Conservation (phyloP, 805 yeast species). For the Cyberlindnera saturnus region DNA sequence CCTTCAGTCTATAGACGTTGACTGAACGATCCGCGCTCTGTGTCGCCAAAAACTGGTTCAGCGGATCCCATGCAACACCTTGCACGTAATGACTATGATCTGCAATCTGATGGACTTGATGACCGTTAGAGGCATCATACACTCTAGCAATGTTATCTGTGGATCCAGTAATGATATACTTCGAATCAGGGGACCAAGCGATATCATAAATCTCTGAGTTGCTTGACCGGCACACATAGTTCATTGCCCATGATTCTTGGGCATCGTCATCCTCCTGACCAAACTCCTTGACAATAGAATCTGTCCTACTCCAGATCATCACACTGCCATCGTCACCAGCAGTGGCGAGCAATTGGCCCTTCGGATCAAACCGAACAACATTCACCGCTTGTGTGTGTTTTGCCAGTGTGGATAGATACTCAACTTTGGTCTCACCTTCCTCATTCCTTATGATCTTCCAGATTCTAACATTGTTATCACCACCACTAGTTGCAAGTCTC, state of each 20-base stretch:
- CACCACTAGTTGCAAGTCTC: conserved; percentile 86
- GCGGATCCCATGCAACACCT: conserved; percentile 96
- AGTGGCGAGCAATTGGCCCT: conserved; percentile 69
- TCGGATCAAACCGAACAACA: conserved; percentile 72
- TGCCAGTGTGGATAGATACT: conserved; percentile 71
- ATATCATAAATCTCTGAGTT: conserved; percentile 83
- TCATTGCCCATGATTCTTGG: conserved; percentile 70
- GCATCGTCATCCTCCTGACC: conserved; percentile 49
- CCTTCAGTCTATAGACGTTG: conserved; percentile 50
- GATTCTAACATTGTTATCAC: conserved; percentile 78
- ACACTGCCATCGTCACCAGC: conserved; percentile 96
- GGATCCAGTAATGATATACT: conserved; percentile 76
- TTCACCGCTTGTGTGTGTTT: conserved; percentile 96
- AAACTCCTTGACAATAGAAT: conserved; percentile 49
- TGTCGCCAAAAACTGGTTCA: conserved; percentile 67
- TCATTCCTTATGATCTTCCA: conserved; percentile 24
- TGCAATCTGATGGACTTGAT: conserved; percentile 49
- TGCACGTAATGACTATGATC: conserved; percentile 90
- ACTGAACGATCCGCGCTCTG: conserved; percentile 88
- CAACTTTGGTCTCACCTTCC: conserved; percentile 37
- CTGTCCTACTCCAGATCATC: conserved; percentile 67
- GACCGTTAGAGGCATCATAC: conserved; percentile 52
- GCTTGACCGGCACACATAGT: conserved; percentile 51
- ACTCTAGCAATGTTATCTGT: conserved; percentile 83
- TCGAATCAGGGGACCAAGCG: conserved; percentile 86